Conservation (phyloP, 23 red algal genomes). For the Gracilaria domingensis region DNA sequence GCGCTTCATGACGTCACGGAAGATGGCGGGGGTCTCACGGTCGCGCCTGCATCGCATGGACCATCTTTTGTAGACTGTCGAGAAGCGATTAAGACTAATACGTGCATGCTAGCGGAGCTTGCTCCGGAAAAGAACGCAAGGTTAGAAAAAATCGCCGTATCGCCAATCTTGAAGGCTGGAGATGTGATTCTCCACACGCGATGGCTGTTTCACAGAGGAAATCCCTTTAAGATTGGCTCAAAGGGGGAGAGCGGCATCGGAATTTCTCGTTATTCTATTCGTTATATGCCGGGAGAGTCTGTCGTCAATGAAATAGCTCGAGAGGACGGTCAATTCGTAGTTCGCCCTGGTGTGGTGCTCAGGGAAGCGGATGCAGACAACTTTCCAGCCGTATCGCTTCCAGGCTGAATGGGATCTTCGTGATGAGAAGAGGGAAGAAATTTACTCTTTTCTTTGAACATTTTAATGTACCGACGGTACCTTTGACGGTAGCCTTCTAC, state of each 20-base stretch:
- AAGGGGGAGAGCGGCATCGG: constrained; percentile 13
- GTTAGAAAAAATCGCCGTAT: constrained; percentile 5
- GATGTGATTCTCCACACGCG: constrained; percentile 29
- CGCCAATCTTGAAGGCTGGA: constrained; percentile 16
- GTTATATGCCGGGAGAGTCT: constrained; percentile 29
- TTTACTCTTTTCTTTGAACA: no score
- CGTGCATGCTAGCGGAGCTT: neutral
- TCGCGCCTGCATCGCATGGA: neutral
- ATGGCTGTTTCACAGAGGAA: constrained; percentile 36
- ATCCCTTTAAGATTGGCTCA: neutral
- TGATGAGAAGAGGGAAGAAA: no score
- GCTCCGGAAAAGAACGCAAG: constrained; percentile 19
- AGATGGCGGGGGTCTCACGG: constrained; percentile 20
- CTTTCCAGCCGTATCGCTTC: no score
- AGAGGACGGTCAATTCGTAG: neutral
- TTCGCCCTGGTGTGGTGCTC: neutral
- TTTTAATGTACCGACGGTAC: no score
- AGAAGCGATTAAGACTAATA: constrained; percentile 16
- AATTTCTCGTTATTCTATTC: constrained; percentile 28
- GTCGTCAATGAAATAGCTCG: neutral
- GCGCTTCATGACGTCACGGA: constrained; percentile 40
- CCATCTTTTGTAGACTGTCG: constrained; percentile 2
- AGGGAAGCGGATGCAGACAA: neutral
- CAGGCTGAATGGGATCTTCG: no score
- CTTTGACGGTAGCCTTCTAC: no score